Evolutionary conservation across 1,139 yeast genomes (phyloP), one percentile per base, ranked within the genome.

Genomic region (Blastobotrys petasosporus): DNA sequence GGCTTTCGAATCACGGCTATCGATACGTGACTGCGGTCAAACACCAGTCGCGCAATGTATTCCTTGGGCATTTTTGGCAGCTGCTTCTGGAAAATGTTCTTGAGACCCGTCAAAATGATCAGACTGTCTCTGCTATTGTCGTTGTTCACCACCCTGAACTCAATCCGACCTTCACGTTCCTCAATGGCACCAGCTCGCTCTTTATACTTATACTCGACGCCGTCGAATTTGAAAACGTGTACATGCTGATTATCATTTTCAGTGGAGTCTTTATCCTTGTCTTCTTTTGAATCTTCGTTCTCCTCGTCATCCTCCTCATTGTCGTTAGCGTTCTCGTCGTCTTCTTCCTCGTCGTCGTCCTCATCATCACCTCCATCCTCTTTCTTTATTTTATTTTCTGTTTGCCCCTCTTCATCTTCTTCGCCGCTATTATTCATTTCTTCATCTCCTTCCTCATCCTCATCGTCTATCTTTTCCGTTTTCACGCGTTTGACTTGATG

Each of bases 31-130:
- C 94, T 83, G 55, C 97, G 71, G 64, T 94, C 99, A 62, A 88
- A 92, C 3, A 92, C 98, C 55, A 92, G 74, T 54, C 98, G 71
- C 2, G 97, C 88, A 61, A 92, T 92, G 66, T 94, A 92, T 62
- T 94, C 97, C 51, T 94, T 77, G 31, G 99, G 99, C 99, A 92
- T 92, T 65, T 92, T 92, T 2, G 99, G 99, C 54, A 92, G 74
- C 66, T 92, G 99, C 60, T 90, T 90, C 65, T 92, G 98, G 65
- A 94, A 92, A 58, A 92, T 92, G 65, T 92, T 92, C 67, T 94
- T 92, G 51, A 92, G 69, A 1, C 99, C 99, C 0, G 97, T 92
- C 55, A 92, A 71, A 39, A 94, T 92, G 73, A 94, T 87, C 71
- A 92, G 71, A 64, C 79, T 86, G 58, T 94, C 98, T 54, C 77